A percentile compares a stretch with the other conserved stretches of the same genome.
Evolutionary conservation across 2,329 filamentous ascomycete genomes (phyloP).

Genomic region (Hymenoscyphus scutula): DNA sequence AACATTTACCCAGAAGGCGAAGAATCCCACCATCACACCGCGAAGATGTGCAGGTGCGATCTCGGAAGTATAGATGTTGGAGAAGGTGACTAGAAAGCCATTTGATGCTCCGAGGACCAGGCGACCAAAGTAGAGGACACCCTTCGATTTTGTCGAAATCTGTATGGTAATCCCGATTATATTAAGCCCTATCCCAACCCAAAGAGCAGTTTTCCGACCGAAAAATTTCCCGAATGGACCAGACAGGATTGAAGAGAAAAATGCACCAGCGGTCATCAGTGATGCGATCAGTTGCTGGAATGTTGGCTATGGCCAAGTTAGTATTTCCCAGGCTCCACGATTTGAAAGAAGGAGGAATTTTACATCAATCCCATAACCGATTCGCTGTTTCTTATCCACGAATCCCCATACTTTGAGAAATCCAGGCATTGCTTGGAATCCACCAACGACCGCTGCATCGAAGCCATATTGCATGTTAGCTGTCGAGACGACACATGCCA

Average conservation of each 20-base stretch:
- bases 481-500: slow-evolving; percentile 9
- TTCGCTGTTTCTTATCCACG: slow-evolving; percentile 15
- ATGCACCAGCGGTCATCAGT: slow-evolving; percentile 48
- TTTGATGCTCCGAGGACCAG: slow-evolving; percentile 45
- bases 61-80: slow-evolving; percentile 49
- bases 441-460: slow-evolving; percentile 46
- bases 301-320: slow-evolving; percentile 35
- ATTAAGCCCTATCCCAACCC: slow-evolving; percentile 46
- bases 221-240: slow-evolving; percentile 41
- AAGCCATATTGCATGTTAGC: slow-evolving; percentile 48
- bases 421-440: slow-evolving; percentile 50
- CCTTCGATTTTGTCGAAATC: slow-evolving; percentile 41
- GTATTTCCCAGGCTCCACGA: too few relatives aligned
- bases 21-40: slow-evolving; percentile 47
- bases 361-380: slow-evolving; percentile 24
- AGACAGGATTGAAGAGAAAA: slow-evolving; percentile 44
- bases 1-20: slow-evolving; percentile 49
- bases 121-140: slow-evolving; percentile 46
- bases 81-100: slow-evolving; percentile 47
- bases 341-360: too few relatives aligned
- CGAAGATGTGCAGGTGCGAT: slow-evolving; percentile 45
- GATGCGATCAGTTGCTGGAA: slow-evolving; percentile 49
- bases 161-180: slow-evolving; percentile 45
- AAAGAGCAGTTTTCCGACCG: slow-evolving; percentile 41
- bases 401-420: slow-evolving; percentile 52